phyloP scores from a whole-genome alignment of 306 rosid species.

The peach (Prunus persica) region DNA sequence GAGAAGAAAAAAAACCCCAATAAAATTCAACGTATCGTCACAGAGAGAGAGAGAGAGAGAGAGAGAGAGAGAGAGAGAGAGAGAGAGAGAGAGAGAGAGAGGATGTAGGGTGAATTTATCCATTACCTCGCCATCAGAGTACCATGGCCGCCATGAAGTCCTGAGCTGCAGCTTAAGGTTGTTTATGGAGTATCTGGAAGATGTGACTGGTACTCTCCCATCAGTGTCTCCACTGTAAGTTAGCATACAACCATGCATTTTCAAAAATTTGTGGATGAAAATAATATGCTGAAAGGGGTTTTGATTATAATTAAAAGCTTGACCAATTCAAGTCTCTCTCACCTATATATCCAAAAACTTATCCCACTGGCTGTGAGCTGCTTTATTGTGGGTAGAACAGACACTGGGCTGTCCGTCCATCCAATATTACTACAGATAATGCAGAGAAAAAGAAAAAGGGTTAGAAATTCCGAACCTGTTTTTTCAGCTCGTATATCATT shows the following conservation, averaged over 20 bases:
- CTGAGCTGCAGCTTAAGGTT: constrained; percentile 25
- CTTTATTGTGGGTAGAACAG: constrained; percentile 21
- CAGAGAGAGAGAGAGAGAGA: too few species aligned
- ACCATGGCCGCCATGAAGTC: constrained; percentile 52
- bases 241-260: not conserved
- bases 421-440: constrained; percentile 25
- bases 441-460: not conserved
- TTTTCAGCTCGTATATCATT: not conserved
- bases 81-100: too few species aligned
- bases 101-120: too few species aligned
- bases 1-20: not conserved
- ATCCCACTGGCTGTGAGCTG: constrained; percentile 23
- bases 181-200: constrained; percentile 46
- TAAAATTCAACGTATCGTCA: too few species aligned
- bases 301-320: not conserved
- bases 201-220: constrained; percentile 44
- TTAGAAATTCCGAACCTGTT: too few species aligned
- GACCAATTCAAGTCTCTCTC: not conserved
- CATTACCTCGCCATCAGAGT: constrained; percentile 36
- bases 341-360: constrained; percentile 25
- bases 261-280: too few species aligned
- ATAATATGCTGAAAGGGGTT: not conserved
- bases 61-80: too few species aligned
- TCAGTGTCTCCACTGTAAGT: constrained; percentile 54
- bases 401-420: constrained; percentile 25